Evolutionary conservation across 441 rosid species (phyloP).

Genomic region (Arabidopsis lyrata): DNA sequence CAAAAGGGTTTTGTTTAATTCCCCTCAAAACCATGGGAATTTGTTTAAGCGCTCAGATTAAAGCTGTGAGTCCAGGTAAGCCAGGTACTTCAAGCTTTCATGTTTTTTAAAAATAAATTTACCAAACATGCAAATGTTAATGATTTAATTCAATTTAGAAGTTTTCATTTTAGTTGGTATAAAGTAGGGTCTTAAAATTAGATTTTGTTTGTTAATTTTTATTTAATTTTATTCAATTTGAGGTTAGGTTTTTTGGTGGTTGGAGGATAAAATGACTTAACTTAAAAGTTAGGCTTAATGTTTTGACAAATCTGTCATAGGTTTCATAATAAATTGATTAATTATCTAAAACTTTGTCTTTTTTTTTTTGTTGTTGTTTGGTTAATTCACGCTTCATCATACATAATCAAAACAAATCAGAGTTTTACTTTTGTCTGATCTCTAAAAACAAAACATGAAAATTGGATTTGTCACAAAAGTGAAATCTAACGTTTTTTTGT

Average conservation of each 20-base stretch:
- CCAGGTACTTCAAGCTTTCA: constrained; percentile 13
- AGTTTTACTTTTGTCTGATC: constrained; percentile 33
- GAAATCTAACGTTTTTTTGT: neutral
- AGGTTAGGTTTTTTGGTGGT: constrained; percentile 21
- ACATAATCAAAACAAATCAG: neutral
- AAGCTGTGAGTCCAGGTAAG: constrained; percentile 78
- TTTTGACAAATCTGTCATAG: constrained; percentile 43
- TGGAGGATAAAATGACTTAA: constrained; percentile 33
- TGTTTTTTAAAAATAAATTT: neutral
- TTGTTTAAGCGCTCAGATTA: constrained; percentile 89
- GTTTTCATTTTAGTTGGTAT: constrained; percentile 4
- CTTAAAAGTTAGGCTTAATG: constrained; percentile 40
- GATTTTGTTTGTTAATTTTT: neutral
- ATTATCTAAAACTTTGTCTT: neutral
- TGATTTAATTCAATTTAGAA: neutral
- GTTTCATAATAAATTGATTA: constrained; percentile 23
- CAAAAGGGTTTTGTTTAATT: constrained; percentile 21
- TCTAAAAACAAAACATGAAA: neutral
- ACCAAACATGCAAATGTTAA: neutral
- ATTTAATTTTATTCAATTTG: neutral
- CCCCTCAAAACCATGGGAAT: constrained; percentile 65
- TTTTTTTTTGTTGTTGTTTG: constrained; percentile 16
- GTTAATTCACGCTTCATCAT: constrained; percentile 27
- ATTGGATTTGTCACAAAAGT: constrained; percentile 15
- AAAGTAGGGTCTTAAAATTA: neutral